These are phyloP conservation scores for Ustilago crameri DNA, from an alignment of 1,284 basidiomycete genomes.

Conservation along the genomic window DNA sequence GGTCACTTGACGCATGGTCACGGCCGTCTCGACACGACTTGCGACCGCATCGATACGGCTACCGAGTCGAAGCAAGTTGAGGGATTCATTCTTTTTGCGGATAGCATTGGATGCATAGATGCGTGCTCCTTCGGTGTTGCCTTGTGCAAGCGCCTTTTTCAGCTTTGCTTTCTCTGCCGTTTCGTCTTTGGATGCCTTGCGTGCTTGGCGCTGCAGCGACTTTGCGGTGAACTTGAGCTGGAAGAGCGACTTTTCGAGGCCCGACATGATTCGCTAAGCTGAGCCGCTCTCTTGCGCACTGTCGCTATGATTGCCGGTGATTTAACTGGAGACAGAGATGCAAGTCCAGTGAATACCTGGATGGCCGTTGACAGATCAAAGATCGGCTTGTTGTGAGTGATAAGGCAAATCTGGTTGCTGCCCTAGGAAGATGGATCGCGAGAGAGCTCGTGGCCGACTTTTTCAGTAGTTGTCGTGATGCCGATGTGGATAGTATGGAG, in stretches of 20 bases:
- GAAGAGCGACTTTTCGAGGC: constrained; percentile 63
- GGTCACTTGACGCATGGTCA: constrained; percentile 88
- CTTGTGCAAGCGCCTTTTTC: constrained; percentile 86
- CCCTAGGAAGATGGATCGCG: too few relatives aligned
- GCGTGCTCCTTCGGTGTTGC: constrained; percentile 95
- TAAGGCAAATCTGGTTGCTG: too few relatives aligned
- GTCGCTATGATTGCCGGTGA: too few relatives aligned
- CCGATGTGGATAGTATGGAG: neutral
- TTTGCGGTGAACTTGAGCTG: constrained; percentile 68
- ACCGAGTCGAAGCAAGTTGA: constrained; percentile 74
- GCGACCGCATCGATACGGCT: constrained; percentile 91
- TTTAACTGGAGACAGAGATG: too few relatives aligned
- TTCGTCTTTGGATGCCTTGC: constrained; percentile 66
- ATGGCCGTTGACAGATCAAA: too few relatives aligned
- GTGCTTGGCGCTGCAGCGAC: constrained; percentile 66
- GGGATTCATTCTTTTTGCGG: constrained; percentile 93
- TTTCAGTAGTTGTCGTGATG: too few relatives aligned
- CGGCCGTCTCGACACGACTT: constrained; percentile 97
- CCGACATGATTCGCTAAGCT: constrained; percentile 17
- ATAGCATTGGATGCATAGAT: constrained; percentile 99
- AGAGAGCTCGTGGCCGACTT: too few relatives aligned
- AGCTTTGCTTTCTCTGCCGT: constrained; percentile 65
- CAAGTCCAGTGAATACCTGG: too few relatives aligned
- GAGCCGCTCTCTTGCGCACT: too few relatives aligned
- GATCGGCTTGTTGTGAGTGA: too few relatives aligned